Evolutionary conservation across 768 basidiomycete genomes (phyloP).

Genomic region (Trametes cingulata): DNA sequence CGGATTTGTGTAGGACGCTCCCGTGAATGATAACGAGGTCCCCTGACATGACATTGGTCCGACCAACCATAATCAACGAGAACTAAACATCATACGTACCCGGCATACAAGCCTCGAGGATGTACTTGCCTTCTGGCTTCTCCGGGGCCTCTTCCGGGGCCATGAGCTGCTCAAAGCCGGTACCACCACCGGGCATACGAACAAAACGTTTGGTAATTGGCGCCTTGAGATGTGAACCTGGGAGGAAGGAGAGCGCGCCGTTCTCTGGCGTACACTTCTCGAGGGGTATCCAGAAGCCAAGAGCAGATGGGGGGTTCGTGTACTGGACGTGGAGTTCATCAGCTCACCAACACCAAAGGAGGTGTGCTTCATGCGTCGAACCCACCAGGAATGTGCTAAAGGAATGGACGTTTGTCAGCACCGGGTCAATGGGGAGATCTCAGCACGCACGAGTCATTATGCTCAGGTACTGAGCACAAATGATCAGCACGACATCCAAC

Average conservation of each 20-base stretch:
- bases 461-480: constrained; percentile 66
- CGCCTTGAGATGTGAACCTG: constrained; percentile 81
- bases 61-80: background rate
- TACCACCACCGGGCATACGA: constrained; percentile 72
- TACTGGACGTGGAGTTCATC: constrained; percentile 52
- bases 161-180: constrained; percentile 74
- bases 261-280: constrained; percentile 83
- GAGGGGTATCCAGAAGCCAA: constrained; percentile 96
- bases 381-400: constrained; percentile 70
- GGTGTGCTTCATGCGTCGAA: background rate
- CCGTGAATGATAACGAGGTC: constrained; percentile 96
- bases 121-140: constrained; percentile 50
- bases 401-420: background rate
- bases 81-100: constrained; percentile 50
- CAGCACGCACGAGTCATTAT: constrained; percentile 84
- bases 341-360: background rate
- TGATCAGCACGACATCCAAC: background rate
- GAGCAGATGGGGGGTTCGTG: constrained; percentile 86
- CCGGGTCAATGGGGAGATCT: background rate
- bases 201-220: constrained; percentile 86
- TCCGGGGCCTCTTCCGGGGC: constrained; percentile 34
- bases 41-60: constrained; percentile 43
- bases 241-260: constrained; percentile 86
- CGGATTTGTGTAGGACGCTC: constrained; percentile 87
- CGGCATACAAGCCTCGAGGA: constrained; percentile 71